These are phyloP conservation scores for Pisolithus sp. DNA, from an alignment of 768 basidiomycete genomes.

Conservation along the genomic window DNA sequence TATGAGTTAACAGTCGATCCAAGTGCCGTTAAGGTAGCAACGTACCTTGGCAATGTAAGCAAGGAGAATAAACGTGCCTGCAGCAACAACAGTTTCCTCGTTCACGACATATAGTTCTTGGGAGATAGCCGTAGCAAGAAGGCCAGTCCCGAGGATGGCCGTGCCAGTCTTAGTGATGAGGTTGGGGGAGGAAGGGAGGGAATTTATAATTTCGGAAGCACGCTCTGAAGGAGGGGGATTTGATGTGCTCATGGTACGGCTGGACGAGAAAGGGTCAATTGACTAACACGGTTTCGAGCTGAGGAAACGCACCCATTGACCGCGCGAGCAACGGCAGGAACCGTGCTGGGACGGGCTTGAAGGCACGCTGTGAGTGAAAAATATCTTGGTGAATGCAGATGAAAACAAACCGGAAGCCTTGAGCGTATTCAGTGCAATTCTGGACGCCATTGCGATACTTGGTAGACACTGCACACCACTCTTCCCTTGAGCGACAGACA, in stretches of 20 bases:
- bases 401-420: conserved; percentile 48
- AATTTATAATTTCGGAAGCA: conserved; percentile 86
- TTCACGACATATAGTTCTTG: conserved; percentile 97
- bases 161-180: conserved; percentile 94
- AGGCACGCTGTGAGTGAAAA: background rate
- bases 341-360: conserved; percentile 50
- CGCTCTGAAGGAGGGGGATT: conserved; percentile 77
- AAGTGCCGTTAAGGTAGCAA: conserved; percentile 5
- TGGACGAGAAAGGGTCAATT: conserved; percentile 24
- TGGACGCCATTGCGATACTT: conserved; percentile 49
- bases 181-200: conserved; percentile 75
- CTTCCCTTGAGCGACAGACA: conserved; percentile 4
- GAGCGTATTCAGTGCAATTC: conserved; percentile 62
- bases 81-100: conserved; percentile 87
- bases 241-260: conserved; percentile 61
- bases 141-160: conserved; percentile 84
- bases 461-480: conserved; percentile 4
- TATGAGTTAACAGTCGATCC: conserved; percentile 7
- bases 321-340: conserved; percentile 41
- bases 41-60: conserved; percentile 75
- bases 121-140: conserved; percentile 87
- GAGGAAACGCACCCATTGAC: conserved; percentile 39
- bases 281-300: conserved; percentile 3
- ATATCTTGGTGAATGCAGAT: background rate
- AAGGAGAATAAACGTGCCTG: conserved; percentile 79